These are phyloP conservation scores for Pichia inconspicua DNA, from an alignment of 1,139 yeast species.

Conservation along the genomic window DNA sequence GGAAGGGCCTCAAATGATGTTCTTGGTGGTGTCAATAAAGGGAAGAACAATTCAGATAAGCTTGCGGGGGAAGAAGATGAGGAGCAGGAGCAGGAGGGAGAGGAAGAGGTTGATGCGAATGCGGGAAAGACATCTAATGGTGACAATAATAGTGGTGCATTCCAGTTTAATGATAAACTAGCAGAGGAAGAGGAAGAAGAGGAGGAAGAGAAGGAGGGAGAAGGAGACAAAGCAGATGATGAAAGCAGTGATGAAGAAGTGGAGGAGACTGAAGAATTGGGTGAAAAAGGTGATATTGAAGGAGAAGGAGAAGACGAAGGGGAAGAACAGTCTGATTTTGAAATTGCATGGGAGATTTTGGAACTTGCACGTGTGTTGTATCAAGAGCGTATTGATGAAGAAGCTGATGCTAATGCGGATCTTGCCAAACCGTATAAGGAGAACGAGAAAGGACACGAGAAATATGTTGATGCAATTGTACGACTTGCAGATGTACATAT, in stretches of 20 bases:
- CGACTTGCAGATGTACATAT: conserved; percentile 66
- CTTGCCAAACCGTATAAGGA: background rate
- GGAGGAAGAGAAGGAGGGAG: conserved; percentile 32
- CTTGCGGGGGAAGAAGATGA: conserved; percentile 5
- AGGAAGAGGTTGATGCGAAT: conserved; percentile 7
- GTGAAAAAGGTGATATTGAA: conserved; percentile 9
- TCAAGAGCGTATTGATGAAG: conserved; percentile 16
- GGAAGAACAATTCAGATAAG: conserved; percentile 14
- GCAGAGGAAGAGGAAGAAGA: conserved; percentile 14
- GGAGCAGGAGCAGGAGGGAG: conserved; percentile 16
- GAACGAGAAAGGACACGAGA: conserved; percentile 21
- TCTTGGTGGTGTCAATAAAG: conserved; percentile 41
- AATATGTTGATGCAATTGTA: conserved; percentile 18
- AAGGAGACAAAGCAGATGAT: conserved; percentile 35
- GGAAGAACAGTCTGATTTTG: conserved; percentile 65
- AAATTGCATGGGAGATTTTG: conserved; percentile 79
- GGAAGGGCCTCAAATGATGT: conserved; percentile 74
- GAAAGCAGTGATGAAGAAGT: conserved; percentile 29
- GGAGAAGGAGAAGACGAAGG: conserved; percentile 28
- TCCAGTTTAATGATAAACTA: conserved; percentile 8
- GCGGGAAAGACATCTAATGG: conserved; percentile 14
- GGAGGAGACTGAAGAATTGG: too few species aligned
- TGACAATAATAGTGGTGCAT: conserved; percentile 8
- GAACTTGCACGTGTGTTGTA: conserved; percentile 67
- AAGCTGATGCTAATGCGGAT: conserved; percentile 27